Percentiles rank a stretch among this genome's conserved stretches.
Evolutionary conservation across 2,329 filamentous ascomycete genomes (phyloP).

Genomic region (Erysiphe pulchra): DNA sequence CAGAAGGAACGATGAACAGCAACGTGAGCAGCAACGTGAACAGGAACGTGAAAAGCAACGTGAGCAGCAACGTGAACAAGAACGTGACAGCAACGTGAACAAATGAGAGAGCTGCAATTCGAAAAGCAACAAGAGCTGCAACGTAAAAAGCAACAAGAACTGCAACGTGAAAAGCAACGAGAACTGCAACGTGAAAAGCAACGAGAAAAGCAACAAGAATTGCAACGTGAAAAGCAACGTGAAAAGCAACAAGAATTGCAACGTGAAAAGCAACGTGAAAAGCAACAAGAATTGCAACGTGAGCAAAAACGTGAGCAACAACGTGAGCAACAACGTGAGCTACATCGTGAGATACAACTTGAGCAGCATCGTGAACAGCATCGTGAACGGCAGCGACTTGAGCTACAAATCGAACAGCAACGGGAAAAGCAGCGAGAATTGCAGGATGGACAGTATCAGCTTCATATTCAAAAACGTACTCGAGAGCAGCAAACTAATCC

Average conservation of each 20-base stretch:
- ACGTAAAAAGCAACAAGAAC: no score
- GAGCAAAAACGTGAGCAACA: slow-evolving; percentile 1
- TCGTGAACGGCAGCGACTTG: slow-evolving; percentile 1
- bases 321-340: slow-evolving; percentile 1
- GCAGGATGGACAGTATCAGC: slow-evolving; percentile 1
- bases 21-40: no score
- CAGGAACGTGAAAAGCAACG: no score
- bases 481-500: neutral
- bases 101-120: no score
- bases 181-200: slow-evolving; percentile 9
- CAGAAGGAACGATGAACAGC: no score
- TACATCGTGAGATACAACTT: slow-evolving; percentile 2
- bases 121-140: no score
- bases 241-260: slow-evolving; percentile 2
- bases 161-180: neutral
- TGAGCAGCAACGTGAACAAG: no score
- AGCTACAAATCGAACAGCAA: slow-evolving; percentile 3
- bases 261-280: slow-evolving; percentile 2
- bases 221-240: slow-evolving; percentile 6
- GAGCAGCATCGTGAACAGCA: slow-evolving; percentile 2
- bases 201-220: slow-evolving; percentile 5
- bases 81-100: no score
- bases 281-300: slow-evolving; percentile 1
- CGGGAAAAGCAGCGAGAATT: no score
- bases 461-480: slow-evolving; percentile 1